Conservation (phyloP, 495 filamentous ascomycete genomes). For the Beverwykella pulmonaria region DNA sequence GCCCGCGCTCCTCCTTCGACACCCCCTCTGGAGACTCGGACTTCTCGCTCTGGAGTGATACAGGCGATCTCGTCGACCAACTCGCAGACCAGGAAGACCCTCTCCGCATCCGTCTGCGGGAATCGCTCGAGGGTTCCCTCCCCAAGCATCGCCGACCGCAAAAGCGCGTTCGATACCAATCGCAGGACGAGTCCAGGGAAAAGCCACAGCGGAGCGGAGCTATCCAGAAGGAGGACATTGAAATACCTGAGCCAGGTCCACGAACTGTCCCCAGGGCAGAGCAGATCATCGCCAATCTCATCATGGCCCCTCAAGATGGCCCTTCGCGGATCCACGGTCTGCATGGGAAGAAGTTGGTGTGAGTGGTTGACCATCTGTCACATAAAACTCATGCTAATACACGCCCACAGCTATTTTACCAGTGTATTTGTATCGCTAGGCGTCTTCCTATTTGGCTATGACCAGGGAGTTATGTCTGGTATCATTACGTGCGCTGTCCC, state of each 20-base stretch:
- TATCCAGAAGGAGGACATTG: slow-evolving; percentile 76
- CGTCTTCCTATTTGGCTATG: slow-evolving; percentile 97
- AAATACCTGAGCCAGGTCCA: slow-evolving; percentile 70
- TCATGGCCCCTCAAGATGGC: slow-evolving; percentile 79
- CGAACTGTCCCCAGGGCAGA: slow-evolving; percentile 65
- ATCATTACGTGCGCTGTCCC: slow-evolving; percentile 82
- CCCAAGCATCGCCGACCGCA: slow-evolving; percentile 43
- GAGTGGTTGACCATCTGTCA: slow-evolving; percentile 45
- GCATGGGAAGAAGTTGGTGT: slow-evolving; percentile 94
- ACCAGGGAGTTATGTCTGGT: slow-evolving; percentile 98
- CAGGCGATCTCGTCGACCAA: slow-evolving; percentile 91
- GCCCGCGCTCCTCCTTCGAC: slow-evolving; percentile 51
- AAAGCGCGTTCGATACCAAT: slow-evolving; percentile 58
- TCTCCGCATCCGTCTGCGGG: slow-evolving; percentile 63
- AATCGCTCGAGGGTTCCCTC: slow-evolving; percentile 62
- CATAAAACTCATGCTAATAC: slow-evolving; percentile 10
- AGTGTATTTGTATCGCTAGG: slow-evolving; percentile 97
- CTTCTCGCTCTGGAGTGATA: slow-evolving; percentile 85
- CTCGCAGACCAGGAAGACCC: slow-evolving; percentile 80
- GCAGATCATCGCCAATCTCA: slow-evolving; percentile 65
- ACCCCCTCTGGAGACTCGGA: slow-evolving; percentile 67
- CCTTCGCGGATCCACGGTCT: slow-evolving; percentile 78
- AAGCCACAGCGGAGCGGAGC: slow-evolving; percentile 50
- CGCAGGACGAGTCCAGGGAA: slow-evolving; percentile 40
- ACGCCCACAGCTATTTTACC: slow-evolving; percentile 78